These are phyloP conservation scores for Mucor lusitanicus DNA, from an alignment of 371 early-diverging fungal species.

Conservation along the genomic window DNA sequence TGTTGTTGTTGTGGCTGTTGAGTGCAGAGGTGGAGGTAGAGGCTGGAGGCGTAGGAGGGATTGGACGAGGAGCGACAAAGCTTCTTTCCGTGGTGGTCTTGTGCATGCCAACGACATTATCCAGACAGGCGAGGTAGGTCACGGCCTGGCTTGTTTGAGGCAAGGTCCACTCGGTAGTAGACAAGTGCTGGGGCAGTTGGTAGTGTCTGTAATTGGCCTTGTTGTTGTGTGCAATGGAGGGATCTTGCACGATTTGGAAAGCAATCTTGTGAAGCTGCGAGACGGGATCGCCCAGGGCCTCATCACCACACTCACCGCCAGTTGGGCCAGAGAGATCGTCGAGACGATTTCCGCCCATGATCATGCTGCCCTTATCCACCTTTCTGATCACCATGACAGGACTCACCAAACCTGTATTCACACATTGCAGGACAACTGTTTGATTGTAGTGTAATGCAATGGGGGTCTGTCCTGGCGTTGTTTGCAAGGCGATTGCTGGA, in stretches of 20 bases:
- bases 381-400: constrained; percentile 85
- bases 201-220: constrained; percentile 18
- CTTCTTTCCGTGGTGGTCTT: constrained; percentile 60
- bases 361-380: constrained; percentile 81
- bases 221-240: constrained; percentile 39
- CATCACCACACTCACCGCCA: constrained; percentile 56
- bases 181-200: constrained; percentile 21
- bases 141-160: constrained; percentile 55
- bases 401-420: constrained; percentile 79
- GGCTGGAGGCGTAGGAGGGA: background rate
- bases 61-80: constrained; percentile 20
- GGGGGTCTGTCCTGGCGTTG: constrained; percentile 68
- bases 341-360: constrained; percentile 62
- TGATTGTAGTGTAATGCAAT: constrained; percentile 84
- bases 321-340: constrained; percentile 58
- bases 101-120: constrained; percentile 81
- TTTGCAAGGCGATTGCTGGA: constrained; percentile 73
- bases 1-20: background rate
- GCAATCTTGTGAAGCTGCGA: constrained; percentile 92
- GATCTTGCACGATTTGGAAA: constrained; percentile 73
- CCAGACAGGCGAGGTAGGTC: constrained; percentile 74
- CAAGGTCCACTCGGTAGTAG: constrained; percentile 26
- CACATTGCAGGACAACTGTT: constrained; percentile 80
- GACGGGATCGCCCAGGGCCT: constrained; percentile 66
- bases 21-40: background rate